Evolutionary conservation across 306 rosid genomes (phyloP).

Genomic region (Cyamopsis tetragonoloba): DNA sequence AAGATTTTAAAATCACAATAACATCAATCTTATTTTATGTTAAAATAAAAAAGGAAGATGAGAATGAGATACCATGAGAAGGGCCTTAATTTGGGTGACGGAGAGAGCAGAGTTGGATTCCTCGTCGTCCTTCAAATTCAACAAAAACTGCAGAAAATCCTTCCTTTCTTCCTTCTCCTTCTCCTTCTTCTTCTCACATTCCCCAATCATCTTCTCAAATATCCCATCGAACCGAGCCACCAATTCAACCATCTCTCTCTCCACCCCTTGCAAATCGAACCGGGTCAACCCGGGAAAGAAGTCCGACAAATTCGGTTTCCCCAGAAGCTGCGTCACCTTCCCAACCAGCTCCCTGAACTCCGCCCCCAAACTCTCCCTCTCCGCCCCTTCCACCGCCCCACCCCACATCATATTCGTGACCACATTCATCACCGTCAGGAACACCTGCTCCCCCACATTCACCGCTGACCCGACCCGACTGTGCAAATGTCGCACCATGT

Average conservation of each 20-base stretch:
- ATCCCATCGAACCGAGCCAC: conserved; percentile 41
- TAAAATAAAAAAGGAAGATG: no score
- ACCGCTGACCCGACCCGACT: conserved; percentile 41
- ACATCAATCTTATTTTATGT: no score
- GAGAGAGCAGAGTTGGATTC: conserved; percentile 54
- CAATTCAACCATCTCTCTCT: conserved; percentile 34
- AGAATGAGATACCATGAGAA: conserved; percentile 79
- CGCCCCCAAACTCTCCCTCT: conserved; percentile 40
- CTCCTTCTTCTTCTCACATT: conserved; percentile 18
- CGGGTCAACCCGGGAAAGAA: conserved; percentile 60
- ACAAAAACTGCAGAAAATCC: conserved; percentile 58
- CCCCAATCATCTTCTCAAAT: conserved; percentile 49
- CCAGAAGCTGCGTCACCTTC: conserved; percentile 41
- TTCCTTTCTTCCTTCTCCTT: background rate
- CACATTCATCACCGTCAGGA: conserved; percentile 58
- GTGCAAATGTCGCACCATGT: conserved; percentile 29
- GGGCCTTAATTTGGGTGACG: conserved; percentile 45
- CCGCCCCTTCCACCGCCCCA: conserved; percentile 45
- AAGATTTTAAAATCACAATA: no score
- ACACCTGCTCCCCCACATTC: conserved; percentile 53
- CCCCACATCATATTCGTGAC: conserved; percentile 79
- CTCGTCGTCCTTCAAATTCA: conserved; percentile 48
- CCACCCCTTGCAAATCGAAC: conserved; percentile 71
- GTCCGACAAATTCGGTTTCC: conserved; percentile 67
- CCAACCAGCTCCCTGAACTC: conserved; percentile 60